Base-by-base conservation (phyloP, 208 protist species). In the Wallacemonas sp. region DNA sequence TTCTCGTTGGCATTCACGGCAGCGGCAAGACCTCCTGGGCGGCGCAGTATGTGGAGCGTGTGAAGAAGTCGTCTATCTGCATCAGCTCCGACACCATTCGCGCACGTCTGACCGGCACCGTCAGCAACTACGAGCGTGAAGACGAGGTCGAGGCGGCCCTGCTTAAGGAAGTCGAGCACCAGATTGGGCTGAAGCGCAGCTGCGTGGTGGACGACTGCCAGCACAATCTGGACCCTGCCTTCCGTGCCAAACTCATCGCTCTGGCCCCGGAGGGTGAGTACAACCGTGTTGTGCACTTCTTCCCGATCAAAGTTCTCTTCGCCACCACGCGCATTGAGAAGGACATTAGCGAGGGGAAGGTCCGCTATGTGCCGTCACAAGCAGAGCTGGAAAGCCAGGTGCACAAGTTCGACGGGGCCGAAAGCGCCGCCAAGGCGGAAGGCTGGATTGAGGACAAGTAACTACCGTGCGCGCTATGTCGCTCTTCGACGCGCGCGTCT, bases 1-100 rank as follows among this genome's bases (percentile, higher is more conserved):
- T 93, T 12, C 73, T 92, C 0, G 60, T 93, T 19, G 89, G 89
- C 60, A 88, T 95, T 16, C 70, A 82, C 55, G 86, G 86, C 29
- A 92, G 86, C 57, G 89, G 89, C 17, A 95, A 95, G 72, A 85
- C 80, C 48, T 85, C 81, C 30, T 95, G 89, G 87, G 74, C 83
- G 23, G 76, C 65, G 19, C 75, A 88, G 66, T 95, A 91, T 65
- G 33, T 83, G 5, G 62, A 80, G 24, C 74, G 76, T 0, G 84
- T 91, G 64, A 78, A 88, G 49, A 74, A 78, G 27, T 87, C 85
- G 4, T 83, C 69, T 61, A 62, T 81, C 30, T 41, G 89, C 39
- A 68, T 95, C 24, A 79, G 72, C 54, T 81, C 71, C 11, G 84
- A 92, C 27, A 65, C 60, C 4, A 66, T 87, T 29, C 81, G 78